These are phyloP conservation scores for Amanita inopinata DNA, from an alignment of 768 basidiomycete genomes.

Conservation along the genomic window DNA sequence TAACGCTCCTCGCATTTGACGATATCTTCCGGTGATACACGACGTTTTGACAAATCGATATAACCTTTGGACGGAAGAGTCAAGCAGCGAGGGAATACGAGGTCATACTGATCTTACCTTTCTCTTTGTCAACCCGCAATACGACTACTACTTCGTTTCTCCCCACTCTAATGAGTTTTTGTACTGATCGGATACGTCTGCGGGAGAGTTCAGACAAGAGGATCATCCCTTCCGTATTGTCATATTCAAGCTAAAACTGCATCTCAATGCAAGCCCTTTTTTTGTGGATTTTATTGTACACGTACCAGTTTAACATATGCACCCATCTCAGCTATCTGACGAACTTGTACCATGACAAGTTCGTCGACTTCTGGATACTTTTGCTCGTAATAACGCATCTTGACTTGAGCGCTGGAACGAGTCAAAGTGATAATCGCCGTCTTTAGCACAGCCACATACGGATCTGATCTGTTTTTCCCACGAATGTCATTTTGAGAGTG, in stretches of 20 bases:
- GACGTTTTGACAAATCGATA: constrained; percentile 97
- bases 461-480: background rate
- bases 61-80: constrained; percentile 51
- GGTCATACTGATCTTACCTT: constrained; percentile 45
- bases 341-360: constrained; percentile 99
- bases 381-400: constrained; percentile 89
- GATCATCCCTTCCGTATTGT: constrained; percentile 99
- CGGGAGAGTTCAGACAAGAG: constrained; percentile 95
- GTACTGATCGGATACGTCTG: constrained; percentile 92
- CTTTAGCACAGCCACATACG: constrained; percentile 6
- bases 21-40: constrained; percentile 97
- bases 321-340: constrained; percentile 99
- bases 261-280: background rate
- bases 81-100: background rate
- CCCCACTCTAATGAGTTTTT: constrained; percentile 95
- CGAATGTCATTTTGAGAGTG: background rate
- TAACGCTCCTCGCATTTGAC: constrained; percentile 98
- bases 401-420: constrained; percentile 6
- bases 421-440: background rate
- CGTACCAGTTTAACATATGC: constrained; percentile 96
- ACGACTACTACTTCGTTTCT: constrained; percentile 99
- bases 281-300: constrained; percentile 6
- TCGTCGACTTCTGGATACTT: constrained; percentile 95
- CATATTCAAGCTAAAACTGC: constrained; percentile 81
- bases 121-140: constrained; percentile 96